Base-by-base conservation (phyloP, 2,329 filamentous ascomycete species). In the Lojkania enalia region DNA sequence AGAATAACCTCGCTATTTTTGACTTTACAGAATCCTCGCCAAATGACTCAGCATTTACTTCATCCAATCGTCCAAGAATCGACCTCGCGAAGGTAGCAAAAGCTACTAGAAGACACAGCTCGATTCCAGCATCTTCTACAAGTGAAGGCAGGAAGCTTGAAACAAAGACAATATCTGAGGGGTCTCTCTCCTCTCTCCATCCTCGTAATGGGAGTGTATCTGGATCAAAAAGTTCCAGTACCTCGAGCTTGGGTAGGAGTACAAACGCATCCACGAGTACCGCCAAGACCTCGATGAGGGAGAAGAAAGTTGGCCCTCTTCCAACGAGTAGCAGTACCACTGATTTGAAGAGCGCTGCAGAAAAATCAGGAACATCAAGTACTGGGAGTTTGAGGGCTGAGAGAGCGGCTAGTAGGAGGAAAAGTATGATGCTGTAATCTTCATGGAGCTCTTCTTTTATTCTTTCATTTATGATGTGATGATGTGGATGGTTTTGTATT, bases 401-500 rank as follows among this genome's bases (percentile, higher is more conserved):
- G 35, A 57, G 70, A 35, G 66, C 66, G 19, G 67, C 70, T n/a
- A 66, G 63, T 51, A 54, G 71, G 36, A 58, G 71, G 48, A 67
- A 70, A 55, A 73, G 71, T 51, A 73, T 72, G 71, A 64, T 74
- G 67, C 46, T 74, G 35, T 72, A 53, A 61, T 46, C 9, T 47
- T 33, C n/a, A n/a, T n/a, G n/a, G n/a, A n/a, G n/a, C n/a, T n/a
- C n/a, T n/a, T n/a, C n/a, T n/a, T n/a, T n/a, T n/a, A n/a, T n/a
- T n/a, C n/a, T n/a, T n/a, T n/a, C n/a, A n/a, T n/a, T n/a, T n/a
- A n/a, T n/a, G n/a, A n/a, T n/a, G n/a, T n/a, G n/a, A n/a, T n/a
- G n/a, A n/a, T n/a, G n/a, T n/a, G n/a, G n/a, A n/a, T n/a, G n/a
- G n/a, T n/a, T n/a, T n/a, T n/a, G n/a, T n/a, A n/a, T n/a, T n/a